These are phyloP conservation scores for Heterobasidion parviporum DNA, from an alignment of 1,284 basidiomycete species.

Conservation along the genomic window DNA sequence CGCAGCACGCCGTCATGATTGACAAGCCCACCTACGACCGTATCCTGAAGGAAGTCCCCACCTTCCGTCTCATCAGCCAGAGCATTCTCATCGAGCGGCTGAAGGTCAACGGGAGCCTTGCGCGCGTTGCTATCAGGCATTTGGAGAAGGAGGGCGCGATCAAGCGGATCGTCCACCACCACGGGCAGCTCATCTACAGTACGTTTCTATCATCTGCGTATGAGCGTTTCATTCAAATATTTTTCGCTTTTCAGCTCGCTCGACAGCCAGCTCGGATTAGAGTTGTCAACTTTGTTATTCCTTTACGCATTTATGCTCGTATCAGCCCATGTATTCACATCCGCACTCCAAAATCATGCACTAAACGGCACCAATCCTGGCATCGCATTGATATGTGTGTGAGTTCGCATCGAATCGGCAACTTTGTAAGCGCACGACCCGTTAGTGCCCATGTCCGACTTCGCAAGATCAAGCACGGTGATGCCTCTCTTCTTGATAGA, in stretches of 20 bases:
- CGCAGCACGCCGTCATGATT: slow-evolving; percentile 88
- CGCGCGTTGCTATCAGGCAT: slow-evolving; percentile 89
- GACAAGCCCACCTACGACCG: slow-evolving; percentile 92
- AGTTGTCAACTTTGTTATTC: slow-evolving; percentile 19
- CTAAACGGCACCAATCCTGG: not conserved
- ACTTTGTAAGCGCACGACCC: too few species aligned
- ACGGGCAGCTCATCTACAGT: slow-evolving; percentile 92
- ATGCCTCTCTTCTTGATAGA: too few species aligned
- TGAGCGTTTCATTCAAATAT: slow-evolving; percentile 5
- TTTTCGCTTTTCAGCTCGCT: slow-evolving; percentile 38
- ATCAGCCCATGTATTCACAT: slow-evolving; percentile 3
- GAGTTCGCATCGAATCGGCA: not conserved
- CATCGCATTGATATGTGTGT: not conserved
- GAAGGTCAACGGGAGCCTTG: slow-evolving; percentile 94
- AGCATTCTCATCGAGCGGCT: slow-evolving; percentile 96
- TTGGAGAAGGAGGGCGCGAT: slow-evolving; percentile 94
- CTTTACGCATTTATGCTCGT: not conserved
- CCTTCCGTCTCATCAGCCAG: slow-evolving; percentile 99
- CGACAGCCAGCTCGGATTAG: slow-evolving; percentile 58
- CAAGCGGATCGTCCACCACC: slow-evolving; percentile 96
- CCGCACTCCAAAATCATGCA: slow-evolving; percentile 5
- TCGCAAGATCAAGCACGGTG: too few species aligned
- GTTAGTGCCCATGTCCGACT: too few species aligned
- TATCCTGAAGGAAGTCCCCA: slow-evolving; percentile 98
- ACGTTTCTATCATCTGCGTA: slow-evolving; percentile 25